A percentile compares a stretch with the other conserved stretches of the same genome.
Evolutionary conservation across 768 basidiomycete species (phyloP).

Genomic region (Tulasnella sp.): DNA sequence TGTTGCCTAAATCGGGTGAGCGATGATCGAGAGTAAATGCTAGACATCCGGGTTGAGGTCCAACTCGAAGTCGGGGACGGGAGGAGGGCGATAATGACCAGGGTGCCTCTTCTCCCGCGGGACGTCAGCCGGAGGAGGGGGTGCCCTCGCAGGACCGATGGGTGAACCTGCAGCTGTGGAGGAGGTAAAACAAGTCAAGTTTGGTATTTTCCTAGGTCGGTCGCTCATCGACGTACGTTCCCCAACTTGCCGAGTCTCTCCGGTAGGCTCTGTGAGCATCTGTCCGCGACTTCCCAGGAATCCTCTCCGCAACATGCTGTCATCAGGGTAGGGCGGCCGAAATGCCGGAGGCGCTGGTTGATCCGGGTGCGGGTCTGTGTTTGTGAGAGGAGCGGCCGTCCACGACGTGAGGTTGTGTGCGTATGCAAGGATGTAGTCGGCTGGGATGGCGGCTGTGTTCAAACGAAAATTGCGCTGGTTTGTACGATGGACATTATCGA

Average conservation of each 20-base stretch:
- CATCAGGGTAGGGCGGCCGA: slow-evolving; percentile 84
- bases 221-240: slow-evolving; percentile 40
- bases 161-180: neutral
- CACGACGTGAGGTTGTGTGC: slow-evolving; percentile 76
- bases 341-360: slow-evolving; percentile 67
- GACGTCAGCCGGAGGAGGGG: slow-evolving; percentile 45
- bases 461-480: neutral
- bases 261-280: slow-evolving; percentile 61
- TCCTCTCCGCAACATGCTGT: slow-evolving; percentile 81
- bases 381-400: slow-evolving; percentile 80
- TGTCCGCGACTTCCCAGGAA: slow-evolving; percentile 47
- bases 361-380: slow-evolving; percentile 45
- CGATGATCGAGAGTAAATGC: too few relatives aligned
- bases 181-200: neutral
- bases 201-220: neutral
- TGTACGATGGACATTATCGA: neutral
- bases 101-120: slow-evolving; percentile 36
- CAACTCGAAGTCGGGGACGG: slow-evolving; percentile 56
- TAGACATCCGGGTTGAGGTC: slow-evolving; percentile 84
- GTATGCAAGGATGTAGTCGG: slow-evolving; percentile 71
- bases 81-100: slow-evolving; percentile 49
- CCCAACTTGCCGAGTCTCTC: slow-evolving; percentile 78
- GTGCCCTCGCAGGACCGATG: slow-evolving; percentile 33
- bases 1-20: too few relatives aligned
- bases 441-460: slow-evolving; percentile 56